These are phyloP conservation scores for Lachnellula suecica DNA, from an alignment of 2,329 filamentous ascomycete genomes.

Conservation along the genomic window DNA sequence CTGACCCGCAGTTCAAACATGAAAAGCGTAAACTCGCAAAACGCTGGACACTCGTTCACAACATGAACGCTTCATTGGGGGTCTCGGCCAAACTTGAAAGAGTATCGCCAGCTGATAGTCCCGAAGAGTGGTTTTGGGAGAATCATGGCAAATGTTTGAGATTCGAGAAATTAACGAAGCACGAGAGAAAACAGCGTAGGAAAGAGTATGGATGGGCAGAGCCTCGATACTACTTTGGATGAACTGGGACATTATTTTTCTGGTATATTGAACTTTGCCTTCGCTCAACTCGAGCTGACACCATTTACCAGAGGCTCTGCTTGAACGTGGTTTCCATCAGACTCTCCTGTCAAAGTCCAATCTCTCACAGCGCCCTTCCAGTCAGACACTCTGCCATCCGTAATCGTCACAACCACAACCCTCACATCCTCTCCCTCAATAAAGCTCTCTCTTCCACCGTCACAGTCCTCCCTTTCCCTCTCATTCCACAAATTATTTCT, in stretches of 20 bases:
- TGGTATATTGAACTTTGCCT: not conserved
- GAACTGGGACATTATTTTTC: no score
- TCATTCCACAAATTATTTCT: slow-evolving; percentile 31
- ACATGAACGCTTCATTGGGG: no score
- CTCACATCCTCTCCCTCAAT: slow-evolving; percentile 80
- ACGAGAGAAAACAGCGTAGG: not conserved
- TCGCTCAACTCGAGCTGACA: slow-evolving; percentile 5
- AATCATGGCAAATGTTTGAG: not conserved
- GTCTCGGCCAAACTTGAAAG: not conserved
- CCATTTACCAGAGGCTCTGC: slow-evolving; percentile 28
- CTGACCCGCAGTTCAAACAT: no score
- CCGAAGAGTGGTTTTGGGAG: not conserved
- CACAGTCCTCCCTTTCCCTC: slow-evolving; percentile 35
- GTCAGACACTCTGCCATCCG: slow-evolving; percentile 84
- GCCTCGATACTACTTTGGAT: no score
- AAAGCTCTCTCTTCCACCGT: slow-evolving; percentile 62
- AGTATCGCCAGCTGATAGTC: not conserved
- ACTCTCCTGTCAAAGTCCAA: slow-evolving; percentile 46
- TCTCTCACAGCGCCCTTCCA: slow-evolving; percentile 94
- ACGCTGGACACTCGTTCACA: no score
- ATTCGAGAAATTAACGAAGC: not conserved
- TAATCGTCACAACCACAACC: slow-evolving; percentile 83
- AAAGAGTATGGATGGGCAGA: not conserved
- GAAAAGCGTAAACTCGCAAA: no score
- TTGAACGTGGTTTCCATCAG: not conserved